A percentile compares a stretch with the other conserved stretches of the same genome.
These are phyloP conservation scores for Citrus mangshanensis DNA, from an alignment of 345 rosid genomes.

Conservation along the genomic window DNA sequence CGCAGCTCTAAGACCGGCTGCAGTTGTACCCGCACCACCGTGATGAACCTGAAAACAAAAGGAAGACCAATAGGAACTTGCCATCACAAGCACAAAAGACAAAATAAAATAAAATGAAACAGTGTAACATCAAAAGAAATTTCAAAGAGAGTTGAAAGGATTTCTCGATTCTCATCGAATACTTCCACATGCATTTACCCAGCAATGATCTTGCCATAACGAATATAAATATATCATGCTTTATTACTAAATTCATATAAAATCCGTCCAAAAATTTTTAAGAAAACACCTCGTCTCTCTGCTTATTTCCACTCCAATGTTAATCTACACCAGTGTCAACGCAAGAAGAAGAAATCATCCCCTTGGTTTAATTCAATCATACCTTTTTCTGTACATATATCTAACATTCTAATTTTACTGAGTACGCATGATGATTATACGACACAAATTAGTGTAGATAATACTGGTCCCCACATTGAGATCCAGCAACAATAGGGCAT, in stretches of 20 bases:
- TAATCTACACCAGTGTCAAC: neutral
- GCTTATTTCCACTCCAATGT: neutral
- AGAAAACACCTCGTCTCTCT: neutral
- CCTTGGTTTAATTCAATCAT: neutral
- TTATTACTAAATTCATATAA: neutral
- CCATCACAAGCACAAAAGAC: neutral
- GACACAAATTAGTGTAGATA: neutral
- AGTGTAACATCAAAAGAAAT: neutral
- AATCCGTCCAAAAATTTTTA: neutral
- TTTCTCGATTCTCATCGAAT: neutral
- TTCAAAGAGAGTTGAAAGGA: neutral
- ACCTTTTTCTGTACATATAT: neutral
- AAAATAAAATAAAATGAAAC: neutral
- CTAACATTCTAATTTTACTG: neutral
- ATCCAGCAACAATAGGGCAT: neutral
- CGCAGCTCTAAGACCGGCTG: constrained; percentile 96
- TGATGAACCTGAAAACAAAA: constrained; percentile 81
- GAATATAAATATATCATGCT: neutral
- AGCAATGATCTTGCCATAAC: neutral
- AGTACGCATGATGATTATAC: neutral
- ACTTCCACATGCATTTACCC: neutral
- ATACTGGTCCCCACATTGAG: neutral
- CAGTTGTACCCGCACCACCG: constrained; percentile 99
- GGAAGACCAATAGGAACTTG: neutral
- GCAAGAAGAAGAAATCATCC: neutral